Evolutionary conservation across 208 protist genomes (phyloP).

Genomic region (Leptomonas pyrrhocoris): DNA sequence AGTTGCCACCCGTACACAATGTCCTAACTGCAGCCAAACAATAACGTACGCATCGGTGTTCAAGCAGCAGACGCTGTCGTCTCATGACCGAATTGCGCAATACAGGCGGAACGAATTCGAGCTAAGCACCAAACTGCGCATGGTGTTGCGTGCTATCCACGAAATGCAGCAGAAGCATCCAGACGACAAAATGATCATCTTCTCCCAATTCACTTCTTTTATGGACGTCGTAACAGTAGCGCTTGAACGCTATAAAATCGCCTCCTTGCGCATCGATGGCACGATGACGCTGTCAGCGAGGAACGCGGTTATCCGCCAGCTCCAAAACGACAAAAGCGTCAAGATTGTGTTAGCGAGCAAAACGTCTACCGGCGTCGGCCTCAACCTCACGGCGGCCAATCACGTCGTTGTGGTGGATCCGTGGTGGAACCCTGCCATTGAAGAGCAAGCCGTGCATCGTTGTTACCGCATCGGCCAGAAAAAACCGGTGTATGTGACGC

Average conservation of each 20-base stretch:
- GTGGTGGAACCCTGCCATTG: conserved; percentile 97
- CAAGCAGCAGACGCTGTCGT: conserved; percentile 55
- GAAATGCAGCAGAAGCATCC: conserved; percentile 71
- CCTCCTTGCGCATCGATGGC: conserved; percentile 90
- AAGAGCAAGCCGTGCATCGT: conserved; percentile 95
- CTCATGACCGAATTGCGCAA: conserved; percentile 74
- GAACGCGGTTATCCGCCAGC: conserved; percentile 77
- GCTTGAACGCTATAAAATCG: conserved; percentile 69
- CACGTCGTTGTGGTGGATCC: conserved; percentile 95
- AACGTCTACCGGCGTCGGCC: conserved; percentile 95
- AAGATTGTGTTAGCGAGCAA: conserved; percentile 94
- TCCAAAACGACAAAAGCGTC: conserved; percentile 62
- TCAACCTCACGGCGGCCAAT: conserved; percentile 97
- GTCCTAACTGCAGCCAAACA: conserved; percentile 54
- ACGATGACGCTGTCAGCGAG: conserved; percentile 84
- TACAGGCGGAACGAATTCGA: conserved; percentile 74
- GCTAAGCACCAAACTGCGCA: conserved; percentile 84
- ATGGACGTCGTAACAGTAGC: conserved; percentile 95
- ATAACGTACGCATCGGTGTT: conserved; percentile 71
- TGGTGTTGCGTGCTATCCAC: conserved; percentile 77
- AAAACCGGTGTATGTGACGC: conserved; percentile 89
- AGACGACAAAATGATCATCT: conserved; percentile 96
- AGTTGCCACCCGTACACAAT: conserved; percentile 57
- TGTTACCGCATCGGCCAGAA: conserved; percentile 96
- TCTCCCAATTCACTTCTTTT: conserved; percentile 98